A percentile compares a stretch with the other conserved stretches of the same genome.
These are phyloP conservation scores for Fagopyrum tataricum DNA, from an alignment of 148 eudicot species.

Conservation along the genomic window DNA sequence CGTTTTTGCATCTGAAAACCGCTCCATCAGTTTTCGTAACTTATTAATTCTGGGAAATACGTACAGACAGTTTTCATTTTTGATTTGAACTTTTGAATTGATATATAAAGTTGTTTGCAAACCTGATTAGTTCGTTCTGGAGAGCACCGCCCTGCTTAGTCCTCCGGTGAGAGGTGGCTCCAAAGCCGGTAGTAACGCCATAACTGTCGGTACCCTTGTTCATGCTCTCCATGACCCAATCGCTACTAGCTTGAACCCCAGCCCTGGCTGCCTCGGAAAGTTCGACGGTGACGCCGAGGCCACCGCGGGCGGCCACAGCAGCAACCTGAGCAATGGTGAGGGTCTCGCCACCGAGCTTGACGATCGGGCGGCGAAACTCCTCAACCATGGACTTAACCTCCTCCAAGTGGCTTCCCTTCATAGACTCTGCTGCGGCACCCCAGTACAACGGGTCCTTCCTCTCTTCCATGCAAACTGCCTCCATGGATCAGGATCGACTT, in stretches of 20 bases:
- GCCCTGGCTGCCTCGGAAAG: slow-evolving; percentile 29
- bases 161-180: slow-evolving; percentile 41
- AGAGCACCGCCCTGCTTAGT: slow-evolving; percentile 36
- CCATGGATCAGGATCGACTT: not conserved
- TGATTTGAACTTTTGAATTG: no score
- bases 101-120: no score
- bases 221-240: slow-evolving; percentile 39
- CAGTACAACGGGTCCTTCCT: slow-evolving; percentile 27
- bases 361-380: slow-evolving; percentile 31
- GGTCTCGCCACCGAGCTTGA: slow-evolving; percentile 24
- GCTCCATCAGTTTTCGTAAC: no score
- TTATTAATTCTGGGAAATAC: no score
- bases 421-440: slow-evolving; percentile 25
- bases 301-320: slow-evolving; percentile 17
- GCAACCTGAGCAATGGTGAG: slow-evolving; percentile 34
- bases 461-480: slow-evolving; percentile 6
- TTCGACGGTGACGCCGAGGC: slow-evolving; percentile 21
- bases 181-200: slow-evolving; percentile 39
- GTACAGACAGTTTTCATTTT: no score
- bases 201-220: slow-evolving; percentile 34
- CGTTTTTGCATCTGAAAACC: no score
- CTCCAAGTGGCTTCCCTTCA: slow-evolving; percentile 29
- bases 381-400: slow-evolving; percentile 37
- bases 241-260: slow-evolving; percentile 35
- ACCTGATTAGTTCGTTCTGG: slow-evolving; percentile 37